Conservation (phyloP, 768 basidiomycete genomes). For the Tricholoma terreum region DNA sequence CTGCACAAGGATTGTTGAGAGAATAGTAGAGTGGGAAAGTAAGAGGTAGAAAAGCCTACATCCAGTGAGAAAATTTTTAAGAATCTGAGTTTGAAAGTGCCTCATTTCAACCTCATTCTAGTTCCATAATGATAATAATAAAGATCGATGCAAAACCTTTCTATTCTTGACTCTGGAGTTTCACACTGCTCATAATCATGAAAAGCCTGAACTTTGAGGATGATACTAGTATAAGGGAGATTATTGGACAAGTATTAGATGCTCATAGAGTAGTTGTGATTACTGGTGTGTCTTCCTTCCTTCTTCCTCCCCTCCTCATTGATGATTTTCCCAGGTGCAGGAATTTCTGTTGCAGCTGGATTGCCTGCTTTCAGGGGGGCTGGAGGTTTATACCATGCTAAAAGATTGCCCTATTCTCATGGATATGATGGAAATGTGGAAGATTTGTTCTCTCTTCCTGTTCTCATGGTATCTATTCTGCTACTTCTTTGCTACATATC, state of each 20-base stretch:
- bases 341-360: background rate
- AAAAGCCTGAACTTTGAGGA: background rate
- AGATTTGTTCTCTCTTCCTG: too few relatives aligned
- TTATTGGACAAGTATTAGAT: background rate
- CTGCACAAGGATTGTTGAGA: too few relatives aligned
- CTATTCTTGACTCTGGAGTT: too few relatives aligned
- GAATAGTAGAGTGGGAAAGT: background rate
- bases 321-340: background rate
- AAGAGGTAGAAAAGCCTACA: background rate
- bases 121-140: too few relatives aligned
- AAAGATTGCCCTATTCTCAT: background rate
- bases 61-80: background rate
- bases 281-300: background rate
- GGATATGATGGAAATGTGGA: background rate
- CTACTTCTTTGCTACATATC: too few relatives aligned
- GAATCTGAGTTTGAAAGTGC: background rate
- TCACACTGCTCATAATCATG: background rate
- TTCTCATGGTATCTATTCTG: too few relatives aligned
- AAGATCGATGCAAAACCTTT: too few relatives aligned
- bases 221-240: background rate
- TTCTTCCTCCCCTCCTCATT: background rate
- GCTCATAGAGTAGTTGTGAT: background rate
- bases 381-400: background rate
- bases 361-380: background rate
- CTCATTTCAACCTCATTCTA: background rate